Evolutionary conservation across 164 flowering plant genomes (phyloP), one percentile per base, ranked within the genome.

Genomic region (Annona cherimola): DNA sequence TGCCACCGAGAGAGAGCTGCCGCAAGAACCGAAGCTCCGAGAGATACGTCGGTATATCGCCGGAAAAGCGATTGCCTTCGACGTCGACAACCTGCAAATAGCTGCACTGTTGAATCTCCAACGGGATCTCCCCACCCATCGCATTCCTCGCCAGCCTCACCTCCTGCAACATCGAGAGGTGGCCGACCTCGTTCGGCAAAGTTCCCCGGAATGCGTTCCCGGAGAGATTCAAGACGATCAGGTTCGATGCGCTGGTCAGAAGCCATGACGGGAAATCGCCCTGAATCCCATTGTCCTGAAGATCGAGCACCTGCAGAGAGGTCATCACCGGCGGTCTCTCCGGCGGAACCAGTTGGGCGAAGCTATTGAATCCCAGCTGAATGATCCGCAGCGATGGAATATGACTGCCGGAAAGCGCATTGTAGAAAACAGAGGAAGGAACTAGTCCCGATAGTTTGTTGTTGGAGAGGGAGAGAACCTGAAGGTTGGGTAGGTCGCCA

Each of bases 341-440:
- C 73, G 86, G 88, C 76, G 77, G 54, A 35, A 68, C 71, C 11
- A 93, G 61, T 7, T 77, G 83, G 81, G 91, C 87, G 88, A 93
- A 83, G 18, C 72, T 81, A 81, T 93, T 93, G 75, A 89, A 85
- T 94, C 92, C n/a, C n/a, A n/a, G n/a, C n/a, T n/a, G n/a, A n/a
- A n/a, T n/a, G n/a, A n/a, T n/a, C n/a, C n/a, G n/a, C n/a, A n/a
- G n/a, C n/a, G n/a, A n/a, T n/a, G n/a, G n/a, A n/a, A n/a, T n/a
- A n/a, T n/a, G n/a, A n/a, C n/a, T n/a, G n/a, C n/a, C n/a, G n/a
- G n/a, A n/a, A n/a, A n/a, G n/a, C n/a, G n/a, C n/a, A n/a, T n/a
- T n/a, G n/a, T n/a, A n/a, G n/a, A n/a, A n/a, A n/a, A n/a, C n/a
- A n/a, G n/a, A n/a, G n/a, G n/a, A n/a, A n/a, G n/a, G n/a, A n/a